Percentiles rank a stretch among this genome's conserved stretches.
Evolutionary conservation across 441 rosid species (phyloP).

Genomic region (Sinapis alba): DNA sequence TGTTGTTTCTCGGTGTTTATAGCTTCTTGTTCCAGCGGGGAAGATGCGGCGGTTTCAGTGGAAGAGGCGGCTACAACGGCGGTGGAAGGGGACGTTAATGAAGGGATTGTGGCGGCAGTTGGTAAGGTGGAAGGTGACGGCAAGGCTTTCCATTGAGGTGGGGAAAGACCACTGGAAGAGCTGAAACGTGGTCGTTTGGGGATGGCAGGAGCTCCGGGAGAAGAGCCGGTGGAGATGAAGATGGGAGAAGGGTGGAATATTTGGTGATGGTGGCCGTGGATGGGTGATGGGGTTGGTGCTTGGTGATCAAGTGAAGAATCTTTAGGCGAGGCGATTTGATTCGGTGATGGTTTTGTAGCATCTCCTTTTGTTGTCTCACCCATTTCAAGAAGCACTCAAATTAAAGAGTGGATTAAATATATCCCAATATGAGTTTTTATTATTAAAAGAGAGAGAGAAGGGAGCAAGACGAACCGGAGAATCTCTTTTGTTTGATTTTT

Average conservation of each 20-base stretch:
- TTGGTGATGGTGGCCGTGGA: conserved; percentile 46
- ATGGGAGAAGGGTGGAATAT: conserved; percentile 62
- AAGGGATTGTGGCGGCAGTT: conserved; percentile 46
- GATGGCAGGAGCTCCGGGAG: conserved; percentile 46
- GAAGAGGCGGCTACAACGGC: conserved; percentile 54
- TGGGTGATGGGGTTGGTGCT: conserved; percentile 48
- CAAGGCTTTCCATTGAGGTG: conserved; percentile 74
- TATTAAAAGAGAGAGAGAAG: conserved; percentile 8
- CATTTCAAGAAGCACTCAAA: conserved; percentile 60
- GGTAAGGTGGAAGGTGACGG: conserved; percentile 53
- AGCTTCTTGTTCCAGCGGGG: conserved; percentile 57
- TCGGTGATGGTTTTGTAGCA: conserved; percentile 47
- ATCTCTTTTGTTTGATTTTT: conserved; percentile 12
- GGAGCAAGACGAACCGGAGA: conserved; percentile 42
- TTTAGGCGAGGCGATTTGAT: conserved; percentile 47
- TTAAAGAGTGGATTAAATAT: conserved; percentile 20
- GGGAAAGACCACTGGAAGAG: conserved; percentile 28
- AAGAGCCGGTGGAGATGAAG: conserved; percentile 58
- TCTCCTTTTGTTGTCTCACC: conserved; percentile 75
- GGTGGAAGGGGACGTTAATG: conserved; percentile 42
- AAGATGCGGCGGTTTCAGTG: conserved; percentile 78
- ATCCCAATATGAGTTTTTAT: conserved; percentile 23
- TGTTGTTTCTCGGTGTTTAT: conserved; percentile 47
- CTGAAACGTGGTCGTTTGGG: conserved; percentile 73
- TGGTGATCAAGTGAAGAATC: conserved; percentile 62